Evolutionary conservation across 2,329 filamentous ascomycete species (phyloP).

Genomic region (Aspergillus clavatus): DNA sequence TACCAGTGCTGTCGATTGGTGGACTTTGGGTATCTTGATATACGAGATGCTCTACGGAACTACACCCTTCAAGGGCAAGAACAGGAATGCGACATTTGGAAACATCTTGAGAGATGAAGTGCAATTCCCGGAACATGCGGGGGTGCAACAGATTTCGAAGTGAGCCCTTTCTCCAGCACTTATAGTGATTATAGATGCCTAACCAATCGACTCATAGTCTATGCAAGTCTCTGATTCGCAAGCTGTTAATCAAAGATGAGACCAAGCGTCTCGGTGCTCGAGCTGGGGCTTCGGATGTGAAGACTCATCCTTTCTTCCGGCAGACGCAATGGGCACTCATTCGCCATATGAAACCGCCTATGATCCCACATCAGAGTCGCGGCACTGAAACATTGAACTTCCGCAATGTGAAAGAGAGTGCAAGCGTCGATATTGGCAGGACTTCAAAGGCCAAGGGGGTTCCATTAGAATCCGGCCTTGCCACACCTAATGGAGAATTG

Average conservation of each 20-base stretch:
- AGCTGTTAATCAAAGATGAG: slow-evolving; percentile 96
- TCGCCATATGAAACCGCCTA: slow-evolving; percentile 95
- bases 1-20: slow-evolving; percentile 98
- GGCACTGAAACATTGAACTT: slow-evolving; percentile 96
- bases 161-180: slow-evolving; percentile 48
- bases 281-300: slow-evolving; percentile 94
- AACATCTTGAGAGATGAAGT: slow-evolving; percentile 96
- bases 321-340: slow-evolving; percentile 95
- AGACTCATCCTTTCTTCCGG: slow-evolving; percentile 92
- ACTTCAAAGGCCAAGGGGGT: slow-evolving; percentile 63
- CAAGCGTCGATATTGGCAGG: slow-evolving; percentile 69
- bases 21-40: slow-evolving; percentile 93
- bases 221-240: slow-evolving; percentile 94
- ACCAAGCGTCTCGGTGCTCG: slow-evolving; percentile 87
- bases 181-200: background rate
- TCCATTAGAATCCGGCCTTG: slow-evolving; percentile 76
- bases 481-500: slow-evolving; percentile 76
- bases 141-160: slow-evolving; percentile 84
- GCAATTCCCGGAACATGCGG: slow-evolving; percentile 85
- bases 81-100: slow-evolving; percentile 94
- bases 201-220: slow-evolving; percentile 54
- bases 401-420: slow-evolving; percentile 94
- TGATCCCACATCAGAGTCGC: slow-evolving; percentile 84
- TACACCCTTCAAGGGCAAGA: slow-evolving; percentile 99
- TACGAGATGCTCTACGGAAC: slow-evolving; percentile 99